phyloP scores from a whole-genome alignment of 83 land plant genomes.

The Thuja plicata region DNA sequence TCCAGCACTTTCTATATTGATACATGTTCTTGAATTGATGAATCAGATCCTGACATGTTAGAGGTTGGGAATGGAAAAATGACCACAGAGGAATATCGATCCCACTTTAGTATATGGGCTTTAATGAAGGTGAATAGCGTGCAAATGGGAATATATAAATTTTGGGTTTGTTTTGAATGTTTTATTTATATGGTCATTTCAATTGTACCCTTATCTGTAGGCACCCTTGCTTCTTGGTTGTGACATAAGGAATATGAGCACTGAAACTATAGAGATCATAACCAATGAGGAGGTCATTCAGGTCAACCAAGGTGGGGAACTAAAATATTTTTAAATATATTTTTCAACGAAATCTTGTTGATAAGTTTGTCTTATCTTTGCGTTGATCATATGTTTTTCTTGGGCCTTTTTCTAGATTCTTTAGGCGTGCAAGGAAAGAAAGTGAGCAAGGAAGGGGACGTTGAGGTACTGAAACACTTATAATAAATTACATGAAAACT shows the following conservation, averaged over 20 bases:
- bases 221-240: conserved; percentile 91
- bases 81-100: conserved; percentile 68
- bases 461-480: conserved; percentile 16
- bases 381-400: neutral
- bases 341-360: neutral
- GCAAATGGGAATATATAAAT: neutral
- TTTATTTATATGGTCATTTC: neutral
- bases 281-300: conserved; percentile 70
- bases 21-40: neutral
- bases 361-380: neutral
- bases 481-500: neutral
- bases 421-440: conserved; percentile 53
- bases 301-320: conserved; percentile 67
- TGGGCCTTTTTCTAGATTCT: conserved; percentile 22
- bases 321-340: too few relatives aligned
- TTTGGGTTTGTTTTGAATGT: neutral
- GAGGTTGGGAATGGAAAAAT: conserved; percentile 97
- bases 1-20: neutral
- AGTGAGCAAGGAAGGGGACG: conserved; percentile 20
- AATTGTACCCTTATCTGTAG: conserved; percentile 22
- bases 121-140: conserved; percentile 18
- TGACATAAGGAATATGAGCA: conserved; percentile 52
- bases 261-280: conserved; percentile 40
- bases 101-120: conserved; percentile 94
- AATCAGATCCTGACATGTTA: conserved; percentile 91